These are phyloP conservation scores for Aspergillus melleus DNA, from an alignment of 2,329 filamentous ascomycete species.

Conservation along the genomic window DNA sequence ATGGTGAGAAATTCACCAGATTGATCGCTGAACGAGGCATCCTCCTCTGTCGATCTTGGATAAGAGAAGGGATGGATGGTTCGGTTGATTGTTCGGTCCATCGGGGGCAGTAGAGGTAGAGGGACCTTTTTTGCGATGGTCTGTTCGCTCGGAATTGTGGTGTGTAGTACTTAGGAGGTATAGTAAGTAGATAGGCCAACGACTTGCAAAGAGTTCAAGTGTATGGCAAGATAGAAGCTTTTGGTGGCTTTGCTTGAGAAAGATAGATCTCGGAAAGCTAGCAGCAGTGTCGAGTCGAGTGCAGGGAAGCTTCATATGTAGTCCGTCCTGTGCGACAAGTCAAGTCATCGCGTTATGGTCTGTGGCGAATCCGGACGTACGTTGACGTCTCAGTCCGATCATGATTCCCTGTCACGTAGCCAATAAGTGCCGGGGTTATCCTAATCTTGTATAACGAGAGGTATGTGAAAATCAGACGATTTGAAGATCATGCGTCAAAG, in stretches of 20 bases:
- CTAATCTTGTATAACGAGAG: neutral
- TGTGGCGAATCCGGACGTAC: neutral
- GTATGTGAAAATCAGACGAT: neutral
- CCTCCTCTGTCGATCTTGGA: neutral
- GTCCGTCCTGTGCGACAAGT: neutral
- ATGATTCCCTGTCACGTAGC: neutral
- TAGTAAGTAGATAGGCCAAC: neutral
- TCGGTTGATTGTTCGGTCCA: neutral
- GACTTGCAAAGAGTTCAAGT: neutral
- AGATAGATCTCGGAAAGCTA: neutral
- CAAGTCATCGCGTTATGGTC: neutral
- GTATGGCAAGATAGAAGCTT: neutral
- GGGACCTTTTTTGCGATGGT: neutral
- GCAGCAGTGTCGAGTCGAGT: neutral
- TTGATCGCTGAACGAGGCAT: neutral
- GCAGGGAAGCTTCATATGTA: neutral
- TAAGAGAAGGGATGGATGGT: neutral
- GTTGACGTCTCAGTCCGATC: neutral
- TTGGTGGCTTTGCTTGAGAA: neutral
- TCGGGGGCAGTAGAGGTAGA: neutral
- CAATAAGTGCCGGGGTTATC: neutral
- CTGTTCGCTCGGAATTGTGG: too few species aligned
- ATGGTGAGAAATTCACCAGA: constrained; percentile 5
- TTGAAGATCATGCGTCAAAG: neutral
- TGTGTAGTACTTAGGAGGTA: neutral